Evolutionary conservation across 129 eudicot genomes (phyloP).

Genomic region (carrot (Daucus carota)): DH1_v3.0 NC_030389.2:30709001-30709500

Average conservation of each 20-base stretch:
- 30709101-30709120: slow-evolving; percentile 74
- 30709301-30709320: slow-evolving; percentile 64
- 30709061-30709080: neutral
- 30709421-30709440: slow-evolving; percentile 81
- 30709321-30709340: slow-evolving; percentile 52
- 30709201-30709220: slow-evolving; percentile 50
- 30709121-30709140: slow-evolving; percentile 93
- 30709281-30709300: slow-evolving; percentile 56
- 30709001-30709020: neutral
- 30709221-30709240: slow-evolving; percentile 42
- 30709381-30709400: neutral
- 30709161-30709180: slow-evolving; percentile 65
- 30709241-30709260: slow-evolving; percentile 46
- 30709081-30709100: slow-evolving; percentile 89
- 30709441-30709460: slow-evolving; percentile 69
- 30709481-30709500: neutral
- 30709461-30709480: slow-evolving; percentile 29
- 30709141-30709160: slow-evolving; percentile 73
- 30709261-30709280: slow-evolving; percentile 44
- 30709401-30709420: slow-evolving; percentile 36
- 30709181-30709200: slow-evolving; percentile 64
- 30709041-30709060: neutral
- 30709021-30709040: too few species aligned
- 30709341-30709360: slow-evolving; percentile 22
- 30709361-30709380: neutral